phyloP scores from a whole-genome alignment of 225 moss, liverwort and hornwort species.

The Asterella californica region DNA sequence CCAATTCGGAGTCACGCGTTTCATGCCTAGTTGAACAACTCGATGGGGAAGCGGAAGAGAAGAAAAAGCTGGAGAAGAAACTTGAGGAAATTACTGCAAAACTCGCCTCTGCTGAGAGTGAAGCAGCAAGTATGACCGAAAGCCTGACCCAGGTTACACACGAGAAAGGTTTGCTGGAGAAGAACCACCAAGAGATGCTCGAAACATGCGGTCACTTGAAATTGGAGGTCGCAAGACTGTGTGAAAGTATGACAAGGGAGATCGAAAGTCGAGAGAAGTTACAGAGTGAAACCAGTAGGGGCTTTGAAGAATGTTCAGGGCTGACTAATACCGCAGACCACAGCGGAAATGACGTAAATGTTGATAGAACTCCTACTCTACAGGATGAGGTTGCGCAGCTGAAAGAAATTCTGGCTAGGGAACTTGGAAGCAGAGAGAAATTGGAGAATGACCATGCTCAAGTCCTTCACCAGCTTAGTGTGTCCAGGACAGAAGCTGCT shows the following conservation, averaged over 20 bases:
- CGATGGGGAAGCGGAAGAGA: constrained; percentile 14
- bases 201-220: constrained; percentile 4
- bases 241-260: constrained; percentile 13
- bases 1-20: constrained; percentile 15
- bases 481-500: constrained; percentile 12
- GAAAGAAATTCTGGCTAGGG: constrained; percentile 13
- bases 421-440: constrained; percentile 15
- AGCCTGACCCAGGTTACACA: constrained; percentile 15
- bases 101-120: constrained; percentile 7
- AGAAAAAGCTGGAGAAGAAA: not conserved
- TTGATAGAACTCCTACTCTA: not conserved
- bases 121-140: constrained; percentile 14
- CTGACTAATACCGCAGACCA: not conserved
- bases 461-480: constrained; percentile 10
- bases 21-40: constrained; percentile 13
- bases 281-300: not conserved
- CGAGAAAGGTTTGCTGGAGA: constrained; percentile 12
- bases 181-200: not conserved
- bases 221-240: constrained; percentile 5
- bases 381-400: constrained; percentile 15
- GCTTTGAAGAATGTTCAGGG: not conserved
- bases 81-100: constrained; percentile 7
- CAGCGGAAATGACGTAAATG: constrained; percentile 10
- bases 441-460: constrained; percentile 15
- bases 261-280: not conserved